Conservation (phyloP, 768 basidiomycete species). For the Xerocomellus amylosporus region DNA sequence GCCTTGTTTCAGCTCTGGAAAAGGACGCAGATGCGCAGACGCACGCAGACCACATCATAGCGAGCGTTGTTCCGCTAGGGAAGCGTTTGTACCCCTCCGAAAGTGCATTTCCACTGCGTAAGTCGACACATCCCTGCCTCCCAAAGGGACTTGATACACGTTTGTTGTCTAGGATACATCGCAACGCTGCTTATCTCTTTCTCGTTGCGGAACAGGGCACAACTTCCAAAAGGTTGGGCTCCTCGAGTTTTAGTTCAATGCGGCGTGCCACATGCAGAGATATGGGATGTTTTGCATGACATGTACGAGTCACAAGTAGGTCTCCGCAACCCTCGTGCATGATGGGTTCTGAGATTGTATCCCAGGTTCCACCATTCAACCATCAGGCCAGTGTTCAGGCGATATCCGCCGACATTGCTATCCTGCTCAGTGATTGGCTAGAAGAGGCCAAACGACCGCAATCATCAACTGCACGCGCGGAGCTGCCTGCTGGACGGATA, state of each 20-base stretch:
- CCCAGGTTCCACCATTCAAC: slow-evolving; percentile 79
- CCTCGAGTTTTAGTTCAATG: slow-evolving; percentile 76
- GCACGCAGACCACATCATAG: slow-evolving; percentile 61
- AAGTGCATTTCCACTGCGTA: slow-evolving; percentile 84
- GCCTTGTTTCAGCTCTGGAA: slow-evolving; percentile 43
- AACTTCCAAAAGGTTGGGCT: slow-evolving; percentile 76
- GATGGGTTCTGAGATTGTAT: slow-evolving; percentile 2
- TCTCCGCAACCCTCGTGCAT: slow-evolving; percentile 6
- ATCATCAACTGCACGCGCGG: slow-evolving; percentile 55
- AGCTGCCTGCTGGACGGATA: slow-evolving; percentile 77
- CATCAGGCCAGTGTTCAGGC: slow-evolving; percentile 75
- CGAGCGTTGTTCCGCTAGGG: slow-evolving; percentile 67
- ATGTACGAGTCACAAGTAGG: slow-evolving; percentile 87
- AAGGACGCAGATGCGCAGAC: slow-evolving; percentile 53
- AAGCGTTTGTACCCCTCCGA: slow-evolving; percentile 90
- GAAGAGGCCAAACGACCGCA: slow-evolving; percentile 74
- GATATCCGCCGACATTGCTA: slow-evolving; percentile 77
- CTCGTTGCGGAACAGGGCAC: slow-evolving; percentile 55
- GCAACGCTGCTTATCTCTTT: slow-evolving; percentile 75
- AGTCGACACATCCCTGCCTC: slow-evolving; percentile 26
- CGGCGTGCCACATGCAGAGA: slow-evolving; percentile 73
- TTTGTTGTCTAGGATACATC: slow-evolving; percentile 57
- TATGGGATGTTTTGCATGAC: slow-evolving; percentile 83
- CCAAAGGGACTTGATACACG: not conserved
- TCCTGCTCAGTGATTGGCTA: slow-evolving; percentile 79